Conservation (phyloP, 768 basidiomycete genomes). For the Antrodiella citrinella region DNA sequence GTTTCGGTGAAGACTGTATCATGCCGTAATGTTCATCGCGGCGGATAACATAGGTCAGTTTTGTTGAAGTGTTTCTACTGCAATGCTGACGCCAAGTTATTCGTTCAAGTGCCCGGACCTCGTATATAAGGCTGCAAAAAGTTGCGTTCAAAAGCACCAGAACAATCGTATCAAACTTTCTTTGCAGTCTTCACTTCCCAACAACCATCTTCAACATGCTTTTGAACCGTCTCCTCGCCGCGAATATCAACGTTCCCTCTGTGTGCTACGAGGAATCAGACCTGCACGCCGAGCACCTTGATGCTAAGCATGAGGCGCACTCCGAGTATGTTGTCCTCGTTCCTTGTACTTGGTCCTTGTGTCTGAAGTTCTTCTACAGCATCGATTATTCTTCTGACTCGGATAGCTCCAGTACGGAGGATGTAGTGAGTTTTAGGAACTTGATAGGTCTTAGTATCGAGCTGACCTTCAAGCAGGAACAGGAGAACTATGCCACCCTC, state of each 20-base stretch:
- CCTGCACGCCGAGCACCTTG: background rate
- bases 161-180: background rate
- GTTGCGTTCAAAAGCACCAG: background rate
- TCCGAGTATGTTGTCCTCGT: background rate
- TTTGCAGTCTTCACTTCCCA: background rate
- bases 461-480: background rate
- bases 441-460: background rate
- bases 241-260: background rate
- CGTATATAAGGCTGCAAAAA: background rate
- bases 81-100: background rate
- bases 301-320: background rate
- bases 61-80: background rate
- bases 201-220: background rate
- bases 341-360: background rate
- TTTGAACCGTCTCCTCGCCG: background rate
- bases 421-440: background rate
- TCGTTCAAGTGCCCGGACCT: background rate
- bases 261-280: background rate
- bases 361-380: background rate
- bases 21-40: background rate
- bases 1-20: background rate
- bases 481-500: background rate
- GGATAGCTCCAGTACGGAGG: background rate
- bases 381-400: background rate
- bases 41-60: background rate